Conservation (phyloP, 139 green algal genomes). For the Chlamydomonas sphaeroides region DNA sequence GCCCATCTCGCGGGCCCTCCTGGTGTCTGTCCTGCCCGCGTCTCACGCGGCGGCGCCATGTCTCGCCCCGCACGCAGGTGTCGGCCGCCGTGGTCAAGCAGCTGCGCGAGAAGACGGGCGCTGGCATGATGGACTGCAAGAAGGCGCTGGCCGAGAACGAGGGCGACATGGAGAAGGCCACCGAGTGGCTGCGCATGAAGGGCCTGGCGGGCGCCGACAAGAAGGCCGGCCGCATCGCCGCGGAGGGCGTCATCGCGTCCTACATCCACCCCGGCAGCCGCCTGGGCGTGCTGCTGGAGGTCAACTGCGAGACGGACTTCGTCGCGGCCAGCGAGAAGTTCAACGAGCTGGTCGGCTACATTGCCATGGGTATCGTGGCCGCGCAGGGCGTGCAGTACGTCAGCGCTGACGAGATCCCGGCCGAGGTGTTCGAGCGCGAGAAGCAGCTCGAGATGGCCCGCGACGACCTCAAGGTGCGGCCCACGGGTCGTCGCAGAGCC, state of each 20-base stretch:
- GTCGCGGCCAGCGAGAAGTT: slow-evolving; percentile 93
- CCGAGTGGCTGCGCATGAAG: slow-evolving; percentile 96
- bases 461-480: slow-evolving; percentile 80
- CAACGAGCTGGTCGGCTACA: slow-evolving; percentile 80
- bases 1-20: not conserved
- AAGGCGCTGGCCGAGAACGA: slow-evolving; percentile 86
- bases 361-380: slow-evolving; percentile 63
- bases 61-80: slow-evolving; percentile 48
- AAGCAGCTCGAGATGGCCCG: slow-evolving; percentile 95
- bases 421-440: slow-evolving; percentile 85
- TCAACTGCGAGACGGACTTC: slow-evolving; percentile 99
- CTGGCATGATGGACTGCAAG: slow-evolving; percentile 99
- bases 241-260: slow-evolving; percentile 54
- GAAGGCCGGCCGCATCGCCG: slow-evolving; percentile 81
- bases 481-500: too few species aligned
- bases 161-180: slow-evolving; percentile 84
- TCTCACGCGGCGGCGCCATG: not conserved
- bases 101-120: slow-evolving; percentile 87
- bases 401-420: slow-evolving; percentile 78
- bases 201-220: slow-evolving; percentile 94
- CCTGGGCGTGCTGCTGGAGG: slow-evolving; percentile 84
- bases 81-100: slow-evolving; percentile 87
- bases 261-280: slow-evolving; percentile 97
- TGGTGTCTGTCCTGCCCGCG: not conserved
- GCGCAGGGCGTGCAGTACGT: slow-evolving; percentile 55